Percentiles rank a stretch among this genome's conserved stretches.
Evolutionary conservation across 2,329 filamentous ascomycete genomes (phyloP).

Genomic region (Fusarium tricinctum): DNA sequence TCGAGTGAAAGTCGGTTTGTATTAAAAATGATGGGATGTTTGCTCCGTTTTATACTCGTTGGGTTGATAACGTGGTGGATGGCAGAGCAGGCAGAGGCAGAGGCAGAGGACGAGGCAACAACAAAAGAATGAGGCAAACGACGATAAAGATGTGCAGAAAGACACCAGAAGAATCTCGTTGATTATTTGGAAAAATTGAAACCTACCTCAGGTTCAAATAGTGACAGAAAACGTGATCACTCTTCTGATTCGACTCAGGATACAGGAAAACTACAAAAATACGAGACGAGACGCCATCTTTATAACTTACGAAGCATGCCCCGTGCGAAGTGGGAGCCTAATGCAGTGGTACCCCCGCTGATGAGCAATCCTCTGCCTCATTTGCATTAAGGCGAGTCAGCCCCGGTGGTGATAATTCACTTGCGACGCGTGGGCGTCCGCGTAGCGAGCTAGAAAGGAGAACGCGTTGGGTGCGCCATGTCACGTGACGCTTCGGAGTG

Average conservation of each 20-base stretch:
- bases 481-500: conserved; percentile 38
- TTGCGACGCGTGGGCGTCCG: conserved; percentile 37
- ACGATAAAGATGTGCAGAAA: conserved; percentile 19
- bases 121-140: conserved; percentile 33
- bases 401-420: conserved; percentile 46
- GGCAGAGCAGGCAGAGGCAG: conserved; percentile 26
- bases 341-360: conserved; percentile 41
- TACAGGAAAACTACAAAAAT: conserved; percentile 9
- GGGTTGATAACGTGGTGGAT: conserved; percentile 13
- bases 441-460: conserved; percentile 20
- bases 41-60: conserved; percentile 32
- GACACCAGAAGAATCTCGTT: conserved; percentile 31
- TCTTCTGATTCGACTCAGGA: conserved; percentile 42
- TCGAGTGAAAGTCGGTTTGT: neutral
- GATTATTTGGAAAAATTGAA: conserved; percentile 18
- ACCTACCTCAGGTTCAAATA: conserved; percentile 54
- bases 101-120: conserved; percentile 30
- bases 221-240: conserved; percentile 25
- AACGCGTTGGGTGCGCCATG: conserved; percentile 21
- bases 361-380: conserved; percentile 21
- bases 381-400: conserved; percentile 42
- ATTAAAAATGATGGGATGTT: conserved; percentile 32
- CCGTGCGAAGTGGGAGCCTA: conserved; percentile 45
- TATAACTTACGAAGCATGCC: conserved; percentile 47
- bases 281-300: conserved; percentile 41